Conservation (phyloP, 257 asterid species). For the Orobanche coerulescens region DNA sequence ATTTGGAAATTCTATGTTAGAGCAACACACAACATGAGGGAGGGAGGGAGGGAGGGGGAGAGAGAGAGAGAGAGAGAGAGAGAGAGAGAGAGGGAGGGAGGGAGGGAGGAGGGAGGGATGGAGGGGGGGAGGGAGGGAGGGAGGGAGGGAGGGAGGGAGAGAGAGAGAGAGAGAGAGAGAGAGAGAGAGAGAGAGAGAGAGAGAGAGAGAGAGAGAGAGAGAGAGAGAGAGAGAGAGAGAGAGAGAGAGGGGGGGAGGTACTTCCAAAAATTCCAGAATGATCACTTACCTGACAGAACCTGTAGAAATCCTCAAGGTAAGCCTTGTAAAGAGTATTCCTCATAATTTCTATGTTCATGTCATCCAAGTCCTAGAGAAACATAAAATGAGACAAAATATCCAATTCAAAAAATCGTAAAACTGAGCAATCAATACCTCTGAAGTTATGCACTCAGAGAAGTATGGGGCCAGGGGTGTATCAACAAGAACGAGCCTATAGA, state of each 20-base stretch:
- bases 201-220: too few relatives aligned
- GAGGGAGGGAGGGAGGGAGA: too few relatives aligned
- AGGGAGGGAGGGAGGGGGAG: too few relatives aligned
- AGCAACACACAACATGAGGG: slow-evolving; percentile 6
- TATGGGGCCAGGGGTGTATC: slow-evolving; percentile 96
- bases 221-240: too few relatives aligned
- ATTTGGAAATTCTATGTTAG: slow-evolving; percentile 18
- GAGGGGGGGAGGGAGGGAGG: too few relatives aligned
- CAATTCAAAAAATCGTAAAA: neutral
- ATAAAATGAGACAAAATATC: slow-evolving; percentile 16
- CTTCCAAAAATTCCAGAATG: slow-evolving; percentile 3
- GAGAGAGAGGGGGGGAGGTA: too few relatives aligned
- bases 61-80: too few relatives aligned
- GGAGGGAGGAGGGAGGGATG: too few relatives aligned
- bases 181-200: too few relatives aligned
- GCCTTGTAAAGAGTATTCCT: slow-evolving; percentile 93
- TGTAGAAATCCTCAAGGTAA: slow-evolving; percentile 85
- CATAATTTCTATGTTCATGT: slow-evolving; percentile 95
- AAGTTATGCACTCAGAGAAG: slow-evolving; percentile 88
- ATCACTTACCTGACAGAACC: slow-evolving; percentile 62
- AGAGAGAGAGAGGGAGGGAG: too few relatives aligned
- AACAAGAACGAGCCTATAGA: slow-evolving; percentile 86
- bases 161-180: too few relatives aligned
- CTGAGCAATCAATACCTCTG: slow-evolving; percentile 51
- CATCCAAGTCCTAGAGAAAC: slow-evolving; percentile 71